Conservation (phyloP, 2,329 filamentous ascomycete species). For the Thyridium curvatum region DNA sequence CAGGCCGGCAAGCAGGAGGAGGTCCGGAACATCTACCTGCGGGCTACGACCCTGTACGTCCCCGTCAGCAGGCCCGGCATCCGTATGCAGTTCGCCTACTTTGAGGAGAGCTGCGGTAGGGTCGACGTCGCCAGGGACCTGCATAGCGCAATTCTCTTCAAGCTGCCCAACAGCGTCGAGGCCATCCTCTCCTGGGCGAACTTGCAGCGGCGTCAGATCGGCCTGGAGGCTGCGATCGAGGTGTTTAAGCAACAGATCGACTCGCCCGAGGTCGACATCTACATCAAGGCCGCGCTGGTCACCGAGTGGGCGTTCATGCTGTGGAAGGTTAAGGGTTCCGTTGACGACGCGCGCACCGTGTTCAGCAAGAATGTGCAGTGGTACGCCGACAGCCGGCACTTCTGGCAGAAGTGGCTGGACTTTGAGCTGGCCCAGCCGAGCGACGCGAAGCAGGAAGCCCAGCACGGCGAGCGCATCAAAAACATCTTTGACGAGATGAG, state of each 20-base stretch:
- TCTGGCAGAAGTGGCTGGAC: slow-evolving; percentile 84
- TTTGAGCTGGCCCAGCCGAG: slow-evolving; percentile 86
- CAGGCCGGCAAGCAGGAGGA: slow-evolving; percentile 81
- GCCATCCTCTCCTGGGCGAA: slow-evolving; percentile 86
- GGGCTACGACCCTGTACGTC: slow-evolving; percentile 78
- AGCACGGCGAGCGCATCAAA: slow-evolving; percentile 70
- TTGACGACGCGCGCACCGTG: slow-evolving; percentile 74
- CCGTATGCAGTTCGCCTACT: slow-evolving; percentile 86
- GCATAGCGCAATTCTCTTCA: slow-evolving; percentile 70
- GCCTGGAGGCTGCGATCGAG: slow-evolving; percentile 76
- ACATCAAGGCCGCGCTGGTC: slow-evolving; percentile 79
- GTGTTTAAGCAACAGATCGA: slow-evolving; percentile 79
- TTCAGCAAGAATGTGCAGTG: slow-evolving; percentile 78
- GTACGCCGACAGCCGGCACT: slow-evolving; percentile 78
- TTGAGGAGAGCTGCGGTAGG: slow-evolving; percentile 80
- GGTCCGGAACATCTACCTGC: slow-evolving; percentile 84
- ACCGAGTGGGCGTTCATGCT: slow-evolving; percentile 82
- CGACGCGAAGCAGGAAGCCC: slow-evolving; percentile 53
- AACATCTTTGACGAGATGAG: slow-evolving; percentile 72
- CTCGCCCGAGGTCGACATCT: slow-evolving; percentile 62
- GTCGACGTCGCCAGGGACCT: slow-evolving; percentile 77
- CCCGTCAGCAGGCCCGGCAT: slow-evolving; percentile 80
- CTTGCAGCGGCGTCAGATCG: slow-evolving; percentile 74
- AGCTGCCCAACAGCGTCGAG: slow-evolving; percentile 76
- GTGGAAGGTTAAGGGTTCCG: slow-evolving; percentile 80